Base-by-base conservation (phyloP, 441 rosid species). In the Rhodomyrtus psidioides region DNA sequence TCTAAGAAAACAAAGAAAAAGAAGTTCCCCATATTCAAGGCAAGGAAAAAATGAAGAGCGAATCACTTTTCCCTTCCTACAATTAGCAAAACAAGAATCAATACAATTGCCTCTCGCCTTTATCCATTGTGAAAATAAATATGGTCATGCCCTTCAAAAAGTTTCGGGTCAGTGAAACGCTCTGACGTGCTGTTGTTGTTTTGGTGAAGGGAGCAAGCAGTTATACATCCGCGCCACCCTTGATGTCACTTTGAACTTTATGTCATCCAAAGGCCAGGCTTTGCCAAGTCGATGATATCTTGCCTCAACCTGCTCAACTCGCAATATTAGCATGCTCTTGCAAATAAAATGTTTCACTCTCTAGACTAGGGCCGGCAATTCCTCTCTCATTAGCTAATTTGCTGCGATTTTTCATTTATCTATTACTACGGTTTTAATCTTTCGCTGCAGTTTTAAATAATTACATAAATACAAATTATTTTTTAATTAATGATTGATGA, bases 231-330 rank as follows among this genome's bases (percentile, higher is more conserved):
- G 89, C 87, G 89, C 95, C 93, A 97, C 88, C 55, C 98, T 93
- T 6, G 94, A 92, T 53, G 94, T 94, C 59, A 95, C 94, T 26
- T 84, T 87, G 88, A 97, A 93, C 90, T 96, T 97, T 94, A 90
- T 2, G 90, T 85, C 54, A 96, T 92, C 90, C 88, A 91, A 88
- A 94, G 90, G 34, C 88, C 88, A 53, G 98, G 98, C 88, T 88
- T 95, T 54, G 95, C 99, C 89, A 97, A 88, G 83, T 95, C 95
- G 28, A 93, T 83, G 83, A 97, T 92, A 87, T 96, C 99, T 91
- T 95, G 95, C 87, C 91, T 94, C 95, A 97, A 90, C 86, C 98
- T 97, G 94, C 87, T 85, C 83, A 84, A 82, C 79, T 34, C 6
- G 15, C 15, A 70, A 70, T 70, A 39, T 70, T 39, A 70, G 79